Evolutionary conservation across 164 flowering plant genomes (phyloP).

Genomic region (Annona squamosa): DNA sequence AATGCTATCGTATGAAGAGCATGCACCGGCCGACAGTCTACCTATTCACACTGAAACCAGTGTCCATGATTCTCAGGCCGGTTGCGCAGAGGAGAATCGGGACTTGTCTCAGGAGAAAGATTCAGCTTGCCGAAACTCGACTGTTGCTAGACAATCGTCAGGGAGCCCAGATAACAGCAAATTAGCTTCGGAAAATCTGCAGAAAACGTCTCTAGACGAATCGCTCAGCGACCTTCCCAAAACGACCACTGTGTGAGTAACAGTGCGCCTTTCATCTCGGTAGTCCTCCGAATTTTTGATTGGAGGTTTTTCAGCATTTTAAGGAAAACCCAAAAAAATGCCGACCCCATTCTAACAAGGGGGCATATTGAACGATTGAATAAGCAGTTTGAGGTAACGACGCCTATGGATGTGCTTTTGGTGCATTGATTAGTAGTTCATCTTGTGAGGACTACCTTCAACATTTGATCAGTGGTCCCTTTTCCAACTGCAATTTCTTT

Average conservation of each 20-base stretch:
- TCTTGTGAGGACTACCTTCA: background rate
- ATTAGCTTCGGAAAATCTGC: slow-evolving; percentile 1
- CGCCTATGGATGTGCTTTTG: background rate
- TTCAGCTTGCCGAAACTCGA: background rate
- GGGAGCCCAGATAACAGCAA: background rate
- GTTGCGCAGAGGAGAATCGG: background rate
- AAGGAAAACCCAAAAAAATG: background rate
- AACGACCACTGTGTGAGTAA: slow-evolving; percentile 21
- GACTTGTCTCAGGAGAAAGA: background rate
- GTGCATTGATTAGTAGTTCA: background rate
- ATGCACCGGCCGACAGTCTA: background rate
- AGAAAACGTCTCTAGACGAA: slow-evolving; percentile 19
- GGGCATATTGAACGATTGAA: background rate
- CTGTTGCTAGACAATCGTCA: background rate
- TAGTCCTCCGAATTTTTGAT: background rate
- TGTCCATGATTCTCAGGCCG: background rate
- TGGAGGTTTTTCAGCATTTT: background rate
- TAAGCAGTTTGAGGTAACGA: background rate
- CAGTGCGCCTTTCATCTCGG: background rate
- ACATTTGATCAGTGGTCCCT: background rate
- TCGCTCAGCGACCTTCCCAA: slow-evolving; percentile 20
- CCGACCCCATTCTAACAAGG: background rate
- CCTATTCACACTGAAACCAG: background rate
- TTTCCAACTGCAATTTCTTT: background rate
- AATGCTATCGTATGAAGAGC: slow-evolving; percentile 1